Conservation (phyloP, 169 alveolate species). For the Amoebophrya sp. region DNA sequence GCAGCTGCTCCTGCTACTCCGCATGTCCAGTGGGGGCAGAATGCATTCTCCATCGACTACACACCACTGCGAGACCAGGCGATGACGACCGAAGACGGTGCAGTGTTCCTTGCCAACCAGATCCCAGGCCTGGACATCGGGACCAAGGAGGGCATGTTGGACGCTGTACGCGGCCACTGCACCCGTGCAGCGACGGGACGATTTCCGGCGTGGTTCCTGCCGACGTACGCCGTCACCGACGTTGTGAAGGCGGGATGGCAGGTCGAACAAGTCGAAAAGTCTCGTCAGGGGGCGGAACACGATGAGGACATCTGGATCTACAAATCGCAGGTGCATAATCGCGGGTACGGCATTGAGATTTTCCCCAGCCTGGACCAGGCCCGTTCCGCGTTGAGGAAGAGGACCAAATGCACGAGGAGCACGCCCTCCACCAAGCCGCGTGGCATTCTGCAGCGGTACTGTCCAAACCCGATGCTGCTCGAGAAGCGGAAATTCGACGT, state of each 20-base stretch:
- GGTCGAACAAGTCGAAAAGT: neutral
- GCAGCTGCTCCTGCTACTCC: too few relatives aligned
- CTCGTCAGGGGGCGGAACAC: too few relatives aligned
- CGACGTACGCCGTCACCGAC: neutral
- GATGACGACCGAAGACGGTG: too few relatives aligned
- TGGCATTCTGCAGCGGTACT: neutral
- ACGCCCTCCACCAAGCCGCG: neutral
- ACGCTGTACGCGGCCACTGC: neutral
- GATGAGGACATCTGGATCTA: neutral
- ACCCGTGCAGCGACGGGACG: neutral
- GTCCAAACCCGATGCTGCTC: neutral
- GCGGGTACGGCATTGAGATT: neutral
- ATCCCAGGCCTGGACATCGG: neutral
- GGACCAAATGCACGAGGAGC: neutral
- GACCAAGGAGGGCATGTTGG: neutral
- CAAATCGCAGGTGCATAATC: neutral
- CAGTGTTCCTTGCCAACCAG: neutral
- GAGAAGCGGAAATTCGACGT: neutral
- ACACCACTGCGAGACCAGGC: too few relatives aligned
- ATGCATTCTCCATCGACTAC: neutral
- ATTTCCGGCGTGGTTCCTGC: neutral
- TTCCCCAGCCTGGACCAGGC: neutral
- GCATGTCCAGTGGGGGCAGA: neutral
- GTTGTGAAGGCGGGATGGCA: neutral
- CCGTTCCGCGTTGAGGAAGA: neutral